Percentiles rank a stretch among this genome's conserved stretches.
Evolutionary conservation across 805 yeast species (phyloP).

Genomic region (Sugiyamaella chiloensis): DNA sequence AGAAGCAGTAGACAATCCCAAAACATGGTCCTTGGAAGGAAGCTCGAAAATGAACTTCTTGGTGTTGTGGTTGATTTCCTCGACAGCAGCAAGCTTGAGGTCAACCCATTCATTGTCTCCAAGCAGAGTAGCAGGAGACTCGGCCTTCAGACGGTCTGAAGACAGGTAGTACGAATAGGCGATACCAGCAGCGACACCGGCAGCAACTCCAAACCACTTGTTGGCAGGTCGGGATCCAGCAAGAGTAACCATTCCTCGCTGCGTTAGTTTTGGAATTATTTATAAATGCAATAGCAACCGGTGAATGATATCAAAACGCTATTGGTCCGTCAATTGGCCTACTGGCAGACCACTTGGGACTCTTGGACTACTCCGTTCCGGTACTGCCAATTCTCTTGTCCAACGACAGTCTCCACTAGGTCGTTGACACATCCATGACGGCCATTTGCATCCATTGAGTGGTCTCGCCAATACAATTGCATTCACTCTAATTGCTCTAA

Average conservation of each 20-base stretch:
- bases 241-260: constrained; percentile 15
- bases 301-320: neutral
- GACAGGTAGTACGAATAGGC: constrained; percentile 33
- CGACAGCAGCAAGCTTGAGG: constrained; percentile 24
- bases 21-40: constrained; percentile 58
- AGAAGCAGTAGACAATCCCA: constrained; percentile 80
- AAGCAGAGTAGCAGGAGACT: constrained; percentile 25
- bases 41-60: constrained; percentile 69
- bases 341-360: too few species aligned
- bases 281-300: too few species aligned
- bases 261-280: too few species aligned
- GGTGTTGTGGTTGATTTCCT: constrained; percentile 38
- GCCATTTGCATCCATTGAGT: too few species aligned
- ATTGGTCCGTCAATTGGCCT: too few species aligned
- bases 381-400: too few species aligned
- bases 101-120: constrained; percentile 32
- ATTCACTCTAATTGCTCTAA: too few species aligned
- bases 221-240: constrained; percentile 10
- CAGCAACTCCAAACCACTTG: constrained; percentile 33
- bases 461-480: too few species aligned
- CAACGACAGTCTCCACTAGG: too few species aligned
- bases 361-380: too few species aligned
- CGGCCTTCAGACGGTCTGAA: constrained; percentile 25
- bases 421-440: too few species aligned
- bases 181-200: constrained; percentile 47